A percentile compares a stretch with the other conserved stretches of the same genome.
Conservation (phyloP, 2,329 filamentous ascomycete genomes). For the Hyphodiscus sp. region DNA sequence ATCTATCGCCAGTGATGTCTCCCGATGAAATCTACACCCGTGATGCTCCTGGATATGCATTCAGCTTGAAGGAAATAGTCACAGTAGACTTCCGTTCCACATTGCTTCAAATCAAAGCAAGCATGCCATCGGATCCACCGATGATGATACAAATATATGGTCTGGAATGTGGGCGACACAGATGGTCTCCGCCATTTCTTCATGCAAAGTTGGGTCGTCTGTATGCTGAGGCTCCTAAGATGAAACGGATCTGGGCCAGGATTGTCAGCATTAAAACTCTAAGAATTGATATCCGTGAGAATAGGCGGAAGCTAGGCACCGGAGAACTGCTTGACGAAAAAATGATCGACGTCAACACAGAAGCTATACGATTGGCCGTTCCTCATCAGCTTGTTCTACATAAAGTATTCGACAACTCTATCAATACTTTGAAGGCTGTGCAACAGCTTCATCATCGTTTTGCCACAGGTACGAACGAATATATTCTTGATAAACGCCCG, state of each 20-base stretch:
- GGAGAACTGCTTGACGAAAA: constrained; percentile 63
- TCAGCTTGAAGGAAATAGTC: constrained; percentile 53
- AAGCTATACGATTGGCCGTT: constrained; percentile 80
- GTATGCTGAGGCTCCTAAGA: constrained; percentile 79
- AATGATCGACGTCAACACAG: constrained; percentile 75
- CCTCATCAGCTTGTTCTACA: constrained; percentile 89
- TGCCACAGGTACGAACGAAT: constrained; percentile 78
- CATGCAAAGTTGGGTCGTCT: constrained; percentile 72
- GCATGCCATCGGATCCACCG: constrained; percentile 81
- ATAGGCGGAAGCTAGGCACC: constrained; percentile 57
- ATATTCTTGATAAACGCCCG: constrained; percentile 77
- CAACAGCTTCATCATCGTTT: constrained; percentile 93
- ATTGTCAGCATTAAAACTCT: constrained; percentile 77
- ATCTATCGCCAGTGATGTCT: constrained; percentile 25
- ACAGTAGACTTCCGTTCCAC: constrained; percentile 76
- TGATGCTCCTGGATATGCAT: constrained; percentile 23
- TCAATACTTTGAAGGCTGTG: constrained; percentile 80
- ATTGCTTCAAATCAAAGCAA: constrained; percentile 80
- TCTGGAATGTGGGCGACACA: constrained; percentile 74
- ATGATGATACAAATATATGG: constrained; percentile 86
- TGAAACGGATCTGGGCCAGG: constrained; percentile 79
- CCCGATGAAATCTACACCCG: constrained; percentile 19
- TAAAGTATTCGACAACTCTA: constrained; percentile 86
- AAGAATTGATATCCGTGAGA: constrained; percentile 73
- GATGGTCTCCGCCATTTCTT: constrained; percentile 81